Percentiles rank a stretch among this genome's conserved stretches.
Conservation (phyloP, 2,329 filamentous ascomycete species). For the Ceratocystis diversiconidia region DNA sequence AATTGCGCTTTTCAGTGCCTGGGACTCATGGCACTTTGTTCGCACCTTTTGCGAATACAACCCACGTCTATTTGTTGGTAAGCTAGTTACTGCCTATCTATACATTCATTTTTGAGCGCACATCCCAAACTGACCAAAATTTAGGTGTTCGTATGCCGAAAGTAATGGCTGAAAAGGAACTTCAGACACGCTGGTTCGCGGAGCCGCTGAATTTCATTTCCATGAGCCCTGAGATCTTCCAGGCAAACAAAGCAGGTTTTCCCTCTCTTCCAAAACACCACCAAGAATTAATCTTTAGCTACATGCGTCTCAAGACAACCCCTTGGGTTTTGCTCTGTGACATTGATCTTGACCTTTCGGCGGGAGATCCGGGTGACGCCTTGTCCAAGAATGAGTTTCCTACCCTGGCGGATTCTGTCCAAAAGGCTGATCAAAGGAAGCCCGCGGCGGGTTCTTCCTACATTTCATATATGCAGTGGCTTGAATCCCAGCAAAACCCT, state of each 20-base stretch:
- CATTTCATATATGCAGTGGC: slow-evolving; percentile 66
- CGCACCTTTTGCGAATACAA: slow-evolving; percentile 77
- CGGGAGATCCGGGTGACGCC: slow-evolving; percentile 13
- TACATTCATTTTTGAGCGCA: not conserved
- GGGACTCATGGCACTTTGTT: slow-evolving; percentile 91
- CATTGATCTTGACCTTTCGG: slow-evolving; percentile 35
- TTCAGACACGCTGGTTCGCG: slow-evolving; percentile 55
- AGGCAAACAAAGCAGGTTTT: slow-evolving; percentile 45
- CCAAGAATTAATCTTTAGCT: slow-evolving; percentile 45
- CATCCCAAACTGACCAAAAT: not conserved
- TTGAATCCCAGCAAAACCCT: slow-evolving; percentile 68
- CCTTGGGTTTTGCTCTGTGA: slow-evolving; percentile 53
- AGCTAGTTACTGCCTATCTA: slow-evolving; percentile 25
- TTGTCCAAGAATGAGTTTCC: slow-evolving; percentile 46
- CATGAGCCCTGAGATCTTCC: slow-evolving; percentile 40
- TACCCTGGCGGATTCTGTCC: slow-evolving; percentile 52
- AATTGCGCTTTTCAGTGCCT: slow-evolving; percentile 60
- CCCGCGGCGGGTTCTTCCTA: slow-evolving; percentile 30
- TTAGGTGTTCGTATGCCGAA: slow-evolving; percentile 33
- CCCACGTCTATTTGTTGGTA: slow-evolving; percentile 69
- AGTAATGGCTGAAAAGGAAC: slow-evolving; percentile 42
- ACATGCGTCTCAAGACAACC: slow-evolving; percentile 48
- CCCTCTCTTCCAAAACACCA: slow-evolving; percentile 48
- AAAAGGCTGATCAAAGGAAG: slow-evolving; percentile 23
- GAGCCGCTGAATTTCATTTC: slow-evolving; percentile 52